These are phyloP conservation scores for Tremella fuciformis DNA, from an alignment of 768 basidiomycete genomes.

Conservation along the genomic window DNA sequence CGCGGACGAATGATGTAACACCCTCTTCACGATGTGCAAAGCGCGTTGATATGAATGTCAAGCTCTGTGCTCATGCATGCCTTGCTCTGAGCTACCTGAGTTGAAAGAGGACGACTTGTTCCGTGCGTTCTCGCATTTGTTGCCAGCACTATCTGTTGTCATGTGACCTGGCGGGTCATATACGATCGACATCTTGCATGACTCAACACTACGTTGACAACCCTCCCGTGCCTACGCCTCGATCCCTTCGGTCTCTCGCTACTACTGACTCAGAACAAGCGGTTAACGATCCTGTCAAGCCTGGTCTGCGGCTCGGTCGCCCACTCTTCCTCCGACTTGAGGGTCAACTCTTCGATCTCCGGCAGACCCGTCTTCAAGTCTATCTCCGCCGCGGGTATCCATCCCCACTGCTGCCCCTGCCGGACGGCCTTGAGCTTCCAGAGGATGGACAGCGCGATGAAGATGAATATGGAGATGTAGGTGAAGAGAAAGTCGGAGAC, in stretches of 20 bases:
- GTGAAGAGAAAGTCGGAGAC: constrained; percentile 23
- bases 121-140: too few species aligned
- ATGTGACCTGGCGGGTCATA: too few species aligned
- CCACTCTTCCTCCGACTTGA: constrained; percentile 9
- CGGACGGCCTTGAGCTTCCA: constrained; percentile 19
- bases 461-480: constrained; percentile 26
- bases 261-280: constrained; percentile 11
- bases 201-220: too few species aligned
- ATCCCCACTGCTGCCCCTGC: neutral
- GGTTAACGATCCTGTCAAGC: constrained; percentile 9
- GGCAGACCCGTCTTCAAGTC: constrained; percentile 20
- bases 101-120: too few species aligned
- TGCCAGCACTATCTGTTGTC: too few species aligned
- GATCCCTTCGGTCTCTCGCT: too few species aligned
- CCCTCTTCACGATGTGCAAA: neutral
- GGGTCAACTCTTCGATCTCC: constrained; percentile 24
- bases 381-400: constrained; percentile 17
- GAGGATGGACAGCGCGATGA: constrained; percentile 13
- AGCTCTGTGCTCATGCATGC: too few species aligned
- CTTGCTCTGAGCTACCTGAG: too few species aligned
- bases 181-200: too few species aligned
- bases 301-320: neutral
- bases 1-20: too few species aligned
- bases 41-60: neutral
- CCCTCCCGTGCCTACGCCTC: too few species aligned